Evolutionary conservation across 805 yeast species (phyloP).

Genomic region (Maudiozyma serrabonitensis): DNA sequence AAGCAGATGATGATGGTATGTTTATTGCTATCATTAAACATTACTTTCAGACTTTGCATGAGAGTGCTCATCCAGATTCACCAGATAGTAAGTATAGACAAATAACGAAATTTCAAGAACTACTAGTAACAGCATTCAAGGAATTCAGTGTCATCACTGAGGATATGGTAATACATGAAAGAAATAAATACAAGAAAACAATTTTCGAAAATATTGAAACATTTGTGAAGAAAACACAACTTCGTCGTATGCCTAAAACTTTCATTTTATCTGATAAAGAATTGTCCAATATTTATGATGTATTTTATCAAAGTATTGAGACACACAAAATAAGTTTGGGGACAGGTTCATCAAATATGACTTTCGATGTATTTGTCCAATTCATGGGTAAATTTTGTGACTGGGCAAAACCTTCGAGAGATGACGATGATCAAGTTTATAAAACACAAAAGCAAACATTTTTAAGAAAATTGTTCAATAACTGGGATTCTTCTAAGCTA

Average conservation of each 20-base stretch:
- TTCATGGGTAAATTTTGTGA: constrained; percentile 76
- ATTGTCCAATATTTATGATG: constrained; percentile 68
- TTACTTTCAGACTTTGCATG: constrained; percentile 69
- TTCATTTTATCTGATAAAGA: constrained; percentile 48
- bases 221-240: constrained; percentile 85
- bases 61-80: constrained; percentile 68
- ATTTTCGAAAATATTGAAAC: constrained; percentile 80
- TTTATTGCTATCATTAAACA: constrained; percentile 78
- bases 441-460: constrained; percentile 36
- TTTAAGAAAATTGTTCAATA: constrained; percentile 50
- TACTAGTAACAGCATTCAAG: constrained; percentile 83
- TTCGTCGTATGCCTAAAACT: constrained; percentile 75
- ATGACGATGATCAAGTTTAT: constrained; percentile 28
- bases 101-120: constrained; percentile 79
- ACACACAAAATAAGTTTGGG: constrained; percentile 49
- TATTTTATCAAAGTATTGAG: constrained; percentile 69
- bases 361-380: constrained; percentile 54
- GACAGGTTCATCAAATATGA: constrained; percentile 58
- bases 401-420: constrained; percentile 46
- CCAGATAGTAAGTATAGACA: constrained; percentile 51
- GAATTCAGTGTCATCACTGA: constrained; percentile 81
- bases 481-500: constrained; percentile 55
- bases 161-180: constrained; percentile 54
- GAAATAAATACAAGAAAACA: constrained; percentile 61
- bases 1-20: constrained; percentile 84